phyloP scores from a whole-genome alignment of 108 stramenopile species.

The Nitzschia sp. region DNA sequence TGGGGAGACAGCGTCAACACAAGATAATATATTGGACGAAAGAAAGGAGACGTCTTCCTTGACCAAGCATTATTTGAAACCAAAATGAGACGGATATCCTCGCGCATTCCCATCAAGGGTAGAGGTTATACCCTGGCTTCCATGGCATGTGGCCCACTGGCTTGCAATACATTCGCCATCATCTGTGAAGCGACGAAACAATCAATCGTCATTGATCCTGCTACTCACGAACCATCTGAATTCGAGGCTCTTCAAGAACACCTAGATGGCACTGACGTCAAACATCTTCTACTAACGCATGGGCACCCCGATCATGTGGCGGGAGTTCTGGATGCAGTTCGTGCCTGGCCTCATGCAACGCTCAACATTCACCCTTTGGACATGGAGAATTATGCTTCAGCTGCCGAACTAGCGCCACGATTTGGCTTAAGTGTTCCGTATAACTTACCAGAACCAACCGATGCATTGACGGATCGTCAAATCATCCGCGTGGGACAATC shows the following conservation, averaged over 20 bases:
- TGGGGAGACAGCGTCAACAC: too few species aligned
- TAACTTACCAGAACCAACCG: slow-evolving; percentile 28
- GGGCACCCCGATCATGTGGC: slow-evolving; percentile 37
- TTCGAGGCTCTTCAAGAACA: slow-evolving; percentile 21
- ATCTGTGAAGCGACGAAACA: slow-evolving; percentile 22
- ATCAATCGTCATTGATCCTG: slow-evolving; percentile 30
- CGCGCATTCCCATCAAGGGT: slow-evolving; percentile 22
- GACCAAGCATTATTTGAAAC: too few species aligned
- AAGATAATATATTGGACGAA: too few species aligned
- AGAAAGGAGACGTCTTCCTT: too few species aligned
- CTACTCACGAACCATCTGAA: slow-evolving; percentile 12
- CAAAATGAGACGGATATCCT: slow-evolving; percentile 28
- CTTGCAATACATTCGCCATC: slow-evolving; percentile 24
- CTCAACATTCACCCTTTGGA: slow-evolving; percentile 33
- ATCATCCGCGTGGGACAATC: slow-evolving; percentile 22
- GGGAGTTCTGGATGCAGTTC: slow-evolving; percentile 15
- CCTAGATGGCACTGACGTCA: slow-evolving; percentile 11
- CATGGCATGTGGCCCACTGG: slow-evolving; percentile 29
- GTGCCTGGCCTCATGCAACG: slow-evolving; percentile 29
- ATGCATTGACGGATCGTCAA: slow-evolving; percentile 22
- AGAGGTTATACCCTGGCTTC: slow-evolving; percentile 29
- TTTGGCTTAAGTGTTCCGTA: slow-evolving; percentile 30
- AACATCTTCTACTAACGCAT: slow-evolving; percentile 33
- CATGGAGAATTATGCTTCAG: slow-evolving; percentile 20
- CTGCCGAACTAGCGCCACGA: slow-evolving; percentile 7